phyloP scores from a whole-genome alignment of 768 basidiomycete species.

The Stropharia rugosoannulata region DNA sequence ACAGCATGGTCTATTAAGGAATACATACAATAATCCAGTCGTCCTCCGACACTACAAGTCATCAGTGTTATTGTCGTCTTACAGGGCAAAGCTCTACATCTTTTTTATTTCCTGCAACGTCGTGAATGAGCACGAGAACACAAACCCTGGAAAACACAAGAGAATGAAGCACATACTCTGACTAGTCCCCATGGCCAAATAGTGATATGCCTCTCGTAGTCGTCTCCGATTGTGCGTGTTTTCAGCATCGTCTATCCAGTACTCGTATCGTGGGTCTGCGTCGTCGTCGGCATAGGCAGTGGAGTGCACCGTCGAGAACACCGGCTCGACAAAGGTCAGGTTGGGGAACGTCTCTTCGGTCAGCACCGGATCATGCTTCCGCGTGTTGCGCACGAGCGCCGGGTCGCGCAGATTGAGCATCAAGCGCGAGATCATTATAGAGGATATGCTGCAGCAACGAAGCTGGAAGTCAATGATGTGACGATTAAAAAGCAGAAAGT shows the following conservation, averaged over 20 bases:
- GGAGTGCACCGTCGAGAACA: neutral
- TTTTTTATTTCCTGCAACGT: neutral
- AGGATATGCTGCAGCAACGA: slow-evolving; percentile 27
- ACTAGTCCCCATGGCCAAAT: neutral
- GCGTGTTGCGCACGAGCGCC: slow-evolving; percentile 11
- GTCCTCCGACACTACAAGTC: neutral
- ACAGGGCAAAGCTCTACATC: neutral
- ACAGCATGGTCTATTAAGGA: neutral
- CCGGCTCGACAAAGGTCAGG: slow-evolving; percentile 13
- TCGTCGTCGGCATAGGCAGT: too few relatives aligned
- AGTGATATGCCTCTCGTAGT: neutral
- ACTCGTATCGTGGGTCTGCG: neutral
- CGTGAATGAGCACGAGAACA: neutral
- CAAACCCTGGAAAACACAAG: neutral
- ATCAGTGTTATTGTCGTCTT: neutral
- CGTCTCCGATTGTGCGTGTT: neutral
- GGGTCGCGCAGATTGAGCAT: slow-evolving; percentile 43
- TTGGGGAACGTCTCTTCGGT: slow-evolving; percentile 14
- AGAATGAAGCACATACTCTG: neutral
- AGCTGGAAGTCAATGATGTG: neutral
- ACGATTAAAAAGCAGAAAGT: neutral
- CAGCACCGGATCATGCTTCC: neutral
- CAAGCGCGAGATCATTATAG: slow-evolving; percentile 37
- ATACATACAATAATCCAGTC: neutral
- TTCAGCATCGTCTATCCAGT: neutral